Evolutionary conservation across 768 basidiomycete species (phyloP).

Genomic region (Tulasnella sp.): DNA sequence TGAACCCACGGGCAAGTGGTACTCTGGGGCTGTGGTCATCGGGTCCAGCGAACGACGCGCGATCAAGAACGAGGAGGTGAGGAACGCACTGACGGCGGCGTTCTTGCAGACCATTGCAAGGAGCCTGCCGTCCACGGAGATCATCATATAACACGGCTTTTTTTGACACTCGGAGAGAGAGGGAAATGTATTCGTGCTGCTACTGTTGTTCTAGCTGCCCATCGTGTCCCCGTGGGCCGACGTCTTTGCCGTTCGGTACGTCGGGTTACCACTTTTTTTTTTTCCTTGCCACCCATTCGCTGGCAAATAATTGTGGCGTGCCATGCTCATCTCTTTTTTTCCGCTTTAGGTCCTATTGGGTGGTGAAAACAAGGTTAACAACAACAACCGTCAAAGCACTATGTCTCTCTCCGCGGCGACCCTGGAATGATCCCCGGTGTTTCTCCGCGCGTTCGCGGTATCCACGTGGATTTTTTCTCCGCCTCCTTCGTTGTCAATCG

Average conservation of each 20-base stretch:
- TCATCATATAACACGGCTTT: not conserved
- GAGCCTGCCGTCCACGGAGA: constrained; percentile 13
- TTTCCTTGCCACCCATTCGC: not conserved
- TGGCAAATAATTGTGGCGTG: not conserved
- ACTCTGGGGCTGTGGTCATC: not conserved
- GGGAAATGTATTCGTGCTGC: no score
- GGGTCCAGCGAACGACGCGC: not conserved
- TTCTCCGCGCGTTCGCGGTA: not conserved
- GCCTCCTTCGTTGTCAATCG: not conserved
- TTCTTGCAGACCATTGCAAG: constrained; percentile 4
- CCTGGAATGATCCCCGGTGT: not conserved
- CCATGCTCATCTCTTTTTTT: not conserved
- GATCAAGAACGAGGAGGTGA: constrained; percentile 11
- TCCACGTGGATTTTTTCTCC: not conserved
- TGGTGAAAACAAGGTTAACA: not conserved
- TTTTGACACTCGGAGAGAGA: not conserved
- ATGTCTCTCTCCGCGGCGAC: not conserved
- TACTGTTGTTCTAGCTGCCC: no score
- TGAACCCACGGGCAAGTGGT: constrained; percentile 2
- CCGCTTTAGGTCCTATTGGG: constrained; percentile 1
- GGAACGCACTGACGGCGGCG: not conserved
- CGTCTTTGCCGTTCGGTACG: no score
- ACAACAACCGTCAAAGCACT: not conserved
- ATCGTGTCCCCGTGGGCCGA: no score
- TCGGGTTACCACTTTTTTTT: no score